A percentile compares a stretch with the other conserved stretches of the same genome.
Evolutionary conservation across 169 alveolate genomes (phyloP).

Genomic region (Theileria sp.): DNA sequence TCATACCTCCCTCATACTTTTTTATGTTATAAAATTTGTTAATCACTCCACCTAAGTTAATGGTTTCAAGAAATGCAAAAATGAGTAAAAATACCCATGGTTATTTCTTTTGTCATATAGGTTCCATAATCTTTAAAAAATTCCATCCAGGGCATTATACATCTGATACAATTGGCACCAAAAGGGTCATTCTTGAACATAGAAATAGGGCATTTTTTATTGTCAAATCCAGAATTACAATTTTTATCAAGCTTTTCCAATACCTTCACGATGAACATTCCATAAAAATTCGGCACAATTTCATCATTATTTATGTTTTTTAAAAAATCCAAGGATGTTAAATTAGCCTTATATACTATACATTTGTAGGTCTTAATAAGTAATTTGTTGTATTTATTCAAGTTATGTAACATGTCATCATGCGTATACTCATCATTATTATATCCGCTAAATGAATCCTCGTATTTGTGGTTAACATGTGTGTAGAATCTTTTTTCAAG

Average conservation of each 20-base stretch:
- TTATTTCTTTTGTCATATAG: constrained; percentile 27
- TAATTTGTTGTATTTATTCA: constrained; percentile 9
- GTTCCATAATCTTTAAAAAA: constrained; percentile 63
- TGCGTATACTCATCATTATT: background rate
- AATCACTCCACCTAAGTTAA: constrained; percentile 45
- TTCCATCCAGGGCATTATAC: constrained; percentile 51
- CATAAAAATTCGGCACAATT: background rate
- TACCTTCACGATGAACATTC: constrained; percentile 2
- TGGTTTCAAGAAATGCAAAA: background rate
- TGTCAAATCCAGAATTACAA: constrained; percentile 34
- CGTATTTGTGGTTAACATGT: background rate
- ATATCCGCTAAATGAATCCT: background rate
- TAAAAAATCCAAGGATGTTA: background rate
- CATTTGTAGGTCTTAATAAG: constrained; percentile 49
- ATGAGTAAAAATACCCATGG: constrained; percentile 52
- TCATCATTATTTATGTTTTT: constrained; percentile 1
- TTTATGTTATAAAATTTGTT: constrained; percentile 23
- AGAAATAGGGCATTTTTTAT: constrained; percentile 29
- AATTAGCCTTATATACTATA: constrained; percentile 59
- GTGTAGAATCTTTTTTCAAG: constrained; percentile 1
- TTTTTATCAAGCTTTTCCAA: constrained; percentile 16
- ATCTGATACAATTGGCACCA: constrained; percentile 34
- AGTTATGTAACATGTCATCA: constrained; percentile 32
- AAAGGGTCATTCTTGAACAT: constrained; percentile 18
- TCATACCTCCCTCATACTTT: background rate